Evolutionary conservation across 176 grass and related monocot genomes (phyloP).

Genomic region (Hyparrhenia diplandra): DNA sequence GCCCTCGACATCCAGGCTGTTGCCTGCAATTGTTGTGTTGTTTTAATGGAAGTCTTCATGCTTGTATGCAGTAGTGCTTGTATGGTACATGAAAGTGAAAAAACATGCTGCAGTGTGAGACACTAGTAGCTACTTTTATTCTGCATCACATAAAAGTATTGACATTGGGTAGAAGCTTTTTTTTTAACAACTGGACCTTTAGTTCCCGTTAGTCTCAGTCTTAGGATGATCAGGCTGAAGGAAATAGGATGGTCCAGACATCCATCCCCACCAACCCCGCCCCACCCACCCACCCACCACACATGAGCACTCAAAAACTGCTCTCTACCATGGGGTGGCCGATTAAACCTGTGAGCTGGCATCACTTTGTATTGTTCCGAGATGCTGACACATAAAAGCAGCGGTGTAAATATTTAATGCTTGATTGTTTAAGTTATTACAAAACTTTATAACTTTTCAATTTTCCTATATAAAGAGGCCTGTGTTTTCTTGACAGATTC

Average conservation of each 20-base stretch:
- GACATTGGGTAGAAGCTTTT: neutral
- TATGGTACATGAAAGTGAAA: neutral
- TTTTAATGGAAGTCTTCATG: neutral
- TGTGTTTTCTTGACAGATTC: slow-evolving; percentile 65
- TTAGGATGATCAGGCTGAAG: neutral
- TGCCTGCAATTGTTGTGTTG: neutral
- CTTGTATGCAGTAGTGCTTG: no score
- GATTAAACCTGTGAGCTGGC: neutral
- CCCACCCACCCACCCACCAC: neutral
- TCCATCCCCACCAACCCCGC: no score
- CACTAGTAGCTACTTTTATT: neutral
- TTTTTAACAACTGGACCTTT: neutral
- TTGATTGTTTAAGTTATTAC: neutral
- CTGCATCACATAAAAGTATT: neutral
- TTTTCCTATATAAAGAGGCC: neutral
- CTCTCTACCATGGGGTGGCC: neutral
- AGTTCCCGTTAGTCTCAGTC: neutral
- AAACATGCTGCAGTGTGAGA: neutral
- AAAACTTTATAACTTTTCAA: neutral
- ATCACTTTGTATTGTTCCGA: neutral
- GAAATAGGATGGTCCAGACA: neutral
- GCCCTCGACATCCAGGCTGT: neutral
- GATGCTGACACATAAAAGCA: neutral
- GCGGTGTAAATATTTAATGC: neutral
- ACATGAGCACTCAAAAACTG: neutral